These are phyloP conservation scores for Gypsophila paniculata DNA, from an alignment of 179 eudicot genomes.

Conservation along the genomic window DNA sequence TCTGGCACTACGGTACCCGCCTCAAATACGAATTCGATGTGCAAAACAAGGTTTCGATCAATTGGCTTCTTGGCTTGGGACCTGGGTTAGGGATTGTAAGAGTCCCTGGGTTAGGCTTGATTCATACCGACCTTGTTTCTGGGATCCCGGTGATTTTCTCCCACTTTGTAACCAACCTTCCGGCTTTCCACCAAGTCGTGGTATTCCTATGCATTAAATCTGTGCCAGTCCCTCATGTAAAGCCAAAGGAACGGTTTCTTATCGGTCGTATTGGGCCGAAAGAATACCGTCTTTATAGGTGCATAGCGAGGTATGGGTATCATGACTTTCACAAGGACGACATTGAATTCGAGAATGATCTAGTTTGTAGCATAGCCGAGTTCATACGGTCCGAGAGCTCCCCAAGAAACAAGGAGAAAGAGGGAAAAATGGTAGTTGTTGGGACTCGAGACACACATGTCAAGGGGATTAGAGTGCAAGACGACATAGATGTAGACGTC, in stretches of 20 bases:
- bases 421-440: constrained; percentile 67
- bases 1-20: constrained; percentile 84
- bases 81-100: constrained; percentile 85
- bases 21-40: constrained; percentile 78
- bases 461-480: constrained; percentile 46
- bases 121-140: constrained; percentile 81
- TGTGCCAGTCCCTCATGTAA: constrained; percentile 81
- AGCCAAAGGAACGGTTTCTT: constrained; percentile 73
- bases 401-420: constrained; percentile 22
- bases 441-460: constrained; percentile 59
- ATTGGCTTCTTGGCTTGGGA: constrained; percentile 82
- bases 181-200: constrained; percentile 89
- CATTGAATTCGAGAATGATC: constrained; percentile 70
- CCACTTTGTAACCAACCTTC: constrained; percentile 91
- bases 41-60: constrained; percentile 89
- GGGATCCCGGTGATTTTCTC: constrained; percentile 93
- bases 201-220: constrained; percentile 80
- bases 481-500: constrained; percentile 24
- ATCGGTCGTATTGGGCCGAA: constrained; percentile 84
- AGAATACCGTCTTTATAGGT: constrained; percentile 65
- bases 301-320: constrained; percentile 77
- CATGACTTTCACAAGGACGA: constrained; percentile 87
- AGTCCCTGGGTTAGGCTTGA: constrained; percentile 79
- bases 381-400: constrained; percentile 56
- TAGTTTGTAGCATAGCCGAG: constrained; percentile 74